phyloP scores from a whole-genome alignment of 257 asterid species.

The Scutellaria minor region DNA sequence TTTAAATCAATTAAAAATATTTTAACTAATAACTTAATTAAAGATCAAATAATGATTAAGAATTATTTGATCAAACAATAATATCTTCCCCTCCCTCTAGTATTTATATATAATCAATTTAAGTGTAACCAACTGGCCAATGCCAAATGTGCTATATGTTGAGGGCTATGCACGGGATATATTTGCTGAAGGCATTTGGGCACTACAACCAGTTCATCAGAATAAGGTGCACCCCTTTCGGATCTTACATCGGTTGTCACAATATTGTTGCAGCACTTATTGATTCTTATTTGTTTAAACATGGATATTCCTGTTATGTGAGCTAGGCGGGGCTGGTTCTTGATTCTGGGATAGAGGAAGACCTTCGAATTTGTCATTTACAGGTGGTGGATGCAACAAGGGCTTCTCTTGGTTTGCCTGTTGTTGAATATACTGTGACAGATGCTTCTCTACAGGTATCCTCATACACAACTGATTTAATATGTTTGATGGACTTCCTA shows the following conservation, averaged over 20 bases:
- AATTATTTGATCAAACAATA: too few species aligned
- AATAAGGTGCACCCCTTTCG: conserved; percentile 62
- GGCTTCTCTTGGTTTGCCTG: conserved; percentile 92
- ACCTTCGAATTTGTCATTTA: conserved; percentile 80
- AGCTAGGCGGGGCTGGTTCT: conserved; percentile 82
- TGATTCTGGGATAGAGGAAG: conserved; percentile 91
- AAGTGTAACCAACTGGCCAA: too few species aligned
- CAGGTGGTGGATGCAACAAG: conserved; percentile 93
- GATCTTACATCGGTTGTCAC: conserved; percentile 6
- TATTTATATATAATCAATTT: too few species aligned
- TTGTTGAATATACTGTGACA: conserved; percentile 70
- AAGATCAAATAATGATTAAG: too few species aligned
- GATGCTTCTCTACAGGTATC: conserved; percentile 83
- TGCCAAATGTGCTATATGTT: conserved; percentile 81
- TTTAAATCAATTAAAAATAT: too few species aligned
- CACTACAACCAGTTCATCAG: conserved; percentile 82
- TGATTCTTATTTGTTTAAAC: conserved; percentile 6
- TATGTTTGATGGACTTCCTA: background rate
- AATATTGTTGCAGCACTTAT: conserved; percentile 19
- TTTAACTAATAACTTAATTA: too few species aligned
- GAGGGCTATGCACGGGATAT: conserved; percentile 95
- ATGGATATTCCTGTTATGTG: conserved; percentile 32
- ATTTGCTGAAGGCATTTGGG: conserved; percentile 94
- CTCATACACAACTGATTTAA: conserved; percentile 2
- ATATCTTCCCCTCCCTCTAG: too few species aligned